Conservation (phyloP, 2,329 filamentous ascomycete genomes). For the Echinosphaeria canescens region DNA sequence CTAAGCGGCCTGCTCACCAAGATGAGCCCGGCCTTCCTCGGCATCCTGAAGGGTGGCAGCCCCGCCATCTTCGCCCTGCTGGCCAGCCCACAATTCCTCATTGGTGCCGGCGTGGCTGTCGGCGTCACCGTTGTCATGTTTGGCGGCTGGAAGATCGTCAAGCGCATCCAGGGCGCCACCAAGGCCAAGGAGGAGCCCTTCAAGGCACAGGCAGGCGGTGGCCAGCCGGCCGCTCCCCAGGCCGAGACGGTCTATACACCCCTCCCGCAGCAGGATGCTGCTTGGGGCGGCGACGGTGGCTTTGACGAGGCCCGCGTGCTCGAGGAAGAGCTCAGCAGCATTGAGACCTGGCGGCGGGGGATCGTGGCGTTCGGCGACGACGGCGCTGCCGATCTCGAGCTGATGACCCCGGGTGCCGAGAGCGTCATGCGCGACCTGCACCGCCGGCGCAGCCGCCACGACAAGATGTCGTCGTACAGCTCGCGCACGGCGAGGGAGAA, state of each 20-base stretch:
- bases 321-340: constrained; percentile 28
- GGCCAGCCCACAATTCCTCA: constrained; percentile 81
- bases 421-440: too few relatives aligned
- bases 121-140: constrained; percentile 93
- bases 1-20: constrained; percentile 66
- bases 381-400: constrained; percentile 26
- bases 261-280: neutral
- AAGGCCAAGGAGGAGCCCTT: constrained; percentile 10
- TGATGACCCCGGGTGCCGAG: constrained; percentile 33
- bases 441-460: constrained; percentile 13
- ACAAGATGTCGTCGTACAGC: too few relatives aligned
- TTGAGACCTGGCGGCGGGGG: constrained; percentile 33
- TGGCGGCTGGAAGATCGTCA: constrained; percentile 93
- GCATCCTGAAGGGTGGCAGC: constrained; percentile 55
- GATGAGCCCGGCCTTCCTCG: constrained; percentile 63
- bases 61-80: constrained; percentile 76
- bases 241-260: too few relatives aligned
- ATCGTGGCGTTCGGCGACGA: constrained; percentile 24
- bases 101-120: constrained; percentile 71
- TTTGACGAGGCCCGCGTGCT: constrained; percentile 34
- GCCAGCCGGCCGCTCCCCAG: constrained; percentile 1
- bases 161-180: constrained; percentile 41
- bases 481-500: constrained; percentile 9
- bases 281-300: constrained; percentile 4
- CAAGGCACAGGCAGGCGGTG: constrained; percentile 5